phyloP scores from a whole-genome alignment of 768 basidiomycete species.

The Lactarius trivialis region DNA sequence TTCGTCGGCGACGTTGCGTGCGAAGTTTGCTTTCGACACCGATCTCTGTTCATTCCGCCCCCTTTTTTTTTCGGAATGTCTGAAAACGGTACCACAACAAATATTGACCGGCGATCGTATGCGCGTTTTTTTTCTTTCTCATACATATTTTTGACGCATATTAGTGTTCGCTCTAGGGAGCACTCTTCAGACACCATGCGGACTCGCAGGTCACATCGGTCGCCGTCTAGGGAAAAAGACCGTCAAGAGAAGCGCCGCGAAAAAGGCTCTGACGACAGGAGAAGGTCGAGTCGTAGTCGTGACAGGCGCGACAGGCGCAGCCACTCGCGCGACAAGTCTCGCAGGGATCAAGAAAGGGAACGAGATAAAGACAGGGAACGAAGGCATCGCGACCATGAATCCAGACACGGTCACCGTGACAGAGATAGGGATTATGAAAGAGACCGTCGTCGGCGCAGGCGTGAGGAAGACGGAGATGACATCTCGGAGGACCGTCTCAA shows the following conservation, averaged over 20 bases:
- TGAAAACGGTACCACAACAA: constrained; percentile 16
- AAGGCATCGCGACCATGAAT: constrained; percentile 42
- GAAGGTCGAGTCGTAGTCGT: constrained; percentile 57
- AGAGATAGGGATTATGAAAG: constrained; percentile 43
- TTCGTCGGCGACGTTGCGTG: not conserved
- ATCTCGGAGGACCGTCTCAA: constrained; percentile 51
- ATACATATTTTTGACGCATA: constrained; percentile 1
- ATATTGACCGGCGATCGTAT: constrained; percentile 23
- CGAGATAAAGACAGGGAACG: constrained; percentile 40
- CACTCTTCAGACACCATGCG: constrained; percentile 72
- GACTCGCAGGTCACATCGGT: constrained; percentile 66
- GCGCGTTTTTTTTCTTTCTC: not conserved
- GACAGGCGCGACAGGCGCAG: constrained; percentile 40
- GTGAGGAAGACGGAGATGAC: constrained; percentile 56
- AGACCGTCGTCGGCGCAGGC: constrained; percentile 58
- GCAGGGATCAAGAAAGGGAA: constrained; percentile 46
- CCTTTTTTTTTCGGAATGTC: constrained; percentile 12
- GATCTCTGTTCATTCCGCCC: not conserved
- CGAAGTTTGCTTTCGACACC: constrained; percentile 7
- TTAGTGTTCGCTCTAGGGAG: constrained; percentile 48
- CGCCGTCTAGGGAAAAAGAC: constrained; percentile 58
- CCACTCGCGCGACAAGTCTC: constrained; percentile 34
- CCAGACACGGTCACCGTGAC: constrained; percentile 51
- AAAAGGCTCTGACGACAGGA: constrained; percentile 44
- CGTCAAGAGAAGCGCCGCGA: constrained; percentile 52